These are phyloP conservation scores for Vicia faba DNA, from an alignment of 306 rosid genomes.

Conservation along the genomic window DNA sequence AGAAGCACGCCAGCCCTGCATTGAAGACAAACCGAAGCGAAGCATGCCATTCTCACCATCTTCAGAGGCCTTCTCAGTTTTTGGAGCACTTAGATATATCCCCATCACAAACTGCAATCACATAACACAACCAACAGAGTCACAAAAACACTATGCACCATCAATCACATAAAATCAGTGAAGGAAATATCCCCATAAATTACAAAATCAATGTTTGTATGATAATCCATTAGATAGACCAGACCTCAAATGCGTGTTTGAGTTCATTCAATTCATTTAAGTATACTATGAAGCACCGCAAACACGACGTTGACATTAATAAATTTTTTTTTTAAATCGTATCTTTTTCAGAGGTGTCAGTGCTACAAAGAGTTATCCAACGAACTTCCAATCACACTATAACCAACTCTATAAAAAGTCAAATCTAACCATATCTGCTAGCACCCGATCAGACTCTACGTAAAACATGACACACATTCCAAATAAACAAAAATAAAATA, in stretches of 20 bases:
- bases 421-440: constrained; percentile 24
- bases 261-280: neutral
- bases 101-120: constrained; percentile 64
- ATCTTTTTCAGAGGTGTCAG: too few relatives aligned
- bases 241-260: neutral
- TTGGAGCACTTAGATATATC: constrained; percentile 81
- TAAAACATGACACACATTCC: neutral
- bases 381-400: neutral
- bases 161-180: constrained; percentile 22
- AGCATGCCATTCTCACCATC: constrained; percentile 79
- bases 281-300: too few relatives aligned
- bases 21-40: constrained; percentile 78
- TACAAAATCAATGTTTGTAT: neutral
- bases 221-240: neutral
- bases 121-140: constrained; percentile 29
- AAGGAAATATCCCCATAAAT: constrained; percentile 11
- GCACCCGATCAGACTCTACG: constrained; percentile 16
- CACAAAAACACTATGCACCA: constrained; percentile 3
- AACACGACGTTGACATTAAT: too few relatives aligned
- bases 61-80: constrained; percentile 86
- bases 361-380: too few relatives aligned
- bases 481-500: neutral
- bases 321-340: too few relatives aligned
- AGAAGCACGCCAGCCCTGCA: constrained; percentile 99
- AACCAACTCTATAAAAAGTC: neutral